Conservation (phyloP, 2,329 filamentous ascomycete genomes). For the Neofusicoccum laricinum region DNA sequence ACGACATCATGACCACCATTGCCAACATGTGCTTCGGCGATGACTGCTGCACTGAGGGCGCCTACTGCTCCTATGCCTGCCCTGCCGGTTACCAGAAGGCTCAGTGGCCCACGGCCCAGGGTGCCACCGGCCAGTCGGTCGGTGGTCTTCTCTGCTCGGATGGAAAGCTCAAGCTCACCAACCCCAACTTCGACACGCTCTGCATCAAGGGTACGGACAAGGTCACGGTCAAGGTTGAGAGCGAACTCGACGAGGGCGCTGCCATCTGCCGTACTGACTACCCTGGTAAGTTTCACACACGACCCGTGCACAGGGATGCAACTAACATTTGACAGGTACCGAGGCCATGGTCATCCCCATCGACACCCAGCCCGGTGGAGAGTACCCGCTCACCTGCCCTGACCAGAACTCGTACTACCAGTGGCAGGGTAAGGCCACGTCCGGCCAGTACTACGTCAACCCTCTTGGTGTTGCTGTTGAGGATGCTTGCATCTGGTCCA, state of each 20-base stretch:
- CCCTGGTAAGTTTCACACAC: slow-evolving; percentile 60
- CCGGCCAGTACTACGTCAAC: slow-evolving; percentile 97
- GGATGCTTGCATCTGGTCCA: slow-evolving; percentile 75
- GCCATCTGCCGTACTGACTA: slow-evolving; percentile 94
- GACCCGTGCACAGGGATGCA: not conserved
- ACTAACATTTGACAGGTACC: slow-evolving; percentile 48
- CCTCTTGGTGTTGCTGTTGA: slow-evolving; percentile 64
- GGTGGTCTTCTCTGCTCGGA: slow-evolving; percentile 82
- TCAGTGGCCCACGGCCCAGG: slow-evolving; percentile 82
- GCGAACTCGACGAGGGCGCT: slow-evolving; percentile 63
- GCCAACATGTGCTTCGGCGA: slow-evolving; percentile 57
- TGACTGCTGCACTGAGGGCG: slow-evolving; percentile 57
- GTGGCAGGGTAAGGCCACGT: slow-evolving; percentile 72
- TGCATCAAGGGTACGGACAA: slow-evolving; percentile 71
- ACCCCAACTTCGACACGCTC: slow-evolving; percentile 61
- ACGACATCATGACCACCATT: slow-evolving; percentile 63
- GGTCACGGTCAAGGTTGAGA: slow-evolving; percentile 64
- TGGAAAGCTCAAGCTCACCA: slow-evolving; percentile 76
- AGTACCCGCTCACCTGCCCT: slow-evolving; percentile 70
- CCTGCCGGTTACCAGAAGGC: slow-evolving; percentile 88
- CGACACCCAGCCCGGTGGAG: slow-evolving; percentile 57
- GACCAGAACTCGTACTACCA: slow-evolving; percentile 69
- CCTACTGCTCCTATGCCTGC: slow-evolving; percentile 91
- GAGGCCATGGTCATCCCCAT: slow-evolving; percentile 85
- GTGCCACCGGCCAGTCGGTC: slow-evolving; percentile 75